Base-by-base conservation (phyloP, 2,329 filamentous ascomycete species). In the Colletotrichum sp. region DNA sequence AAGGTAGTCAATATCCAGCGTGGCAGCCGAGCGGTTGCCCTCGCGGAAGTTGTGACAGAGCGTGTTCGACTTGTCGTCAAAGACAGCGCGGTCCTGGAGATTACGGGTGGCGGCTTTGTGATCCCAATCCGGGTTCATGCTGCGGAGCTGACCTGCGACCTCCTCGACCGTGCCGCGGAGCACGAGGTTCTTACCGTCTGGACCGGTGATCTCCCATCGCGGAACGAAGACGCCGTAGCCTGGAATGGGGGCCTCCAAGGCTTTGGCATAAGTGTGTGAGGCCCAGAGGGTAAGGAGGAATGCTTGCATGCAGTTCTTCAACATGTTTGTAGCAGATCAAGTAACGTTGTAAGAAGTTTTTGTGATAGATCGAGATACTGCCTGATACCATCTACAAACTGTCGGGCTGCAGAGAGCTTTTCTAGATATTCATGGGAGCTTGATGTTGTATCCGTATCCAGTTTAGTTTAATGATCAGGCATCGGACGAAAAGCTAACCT, bases 31-130 rank as follows among this genome's bases (percentile, higher is more conserved):
- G 24, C 71, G 67, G 48, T 71, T 71, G 13, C 68, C 72, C 18
- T 65, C 68, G 8, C 52, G 21, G 34, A 66, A 74, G 30, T 65
- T 70, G 59, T 74, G 43, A 21, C 71, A 74, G 30, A 74, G 61
- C 28, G 68, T 65, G 7, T 13, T 14, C 13, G 14, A 16, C 10
- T 32, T 38, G 7, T 65, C 34, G 26, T 48, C 34, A 26, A 71
- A 48, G 32, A 21, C 34, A 8, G 48, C 43, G n/a, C 71, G 58
- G 30, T 55, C n/a, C 9, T 52, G 58, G 9, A 74, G n/a, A 2
- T 34, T n/a, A 2, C 43, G 32, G 12, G 48, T 2, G 26, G 55
- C n/a, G 43, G 43, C 18, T 21, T 21, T 52, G 10, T 52, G 43
- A 18, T 52, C 43, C 43, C 43, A 52, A 13, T 21, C 43, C 43